Conservation (phyloP, 306 rosid species). For the Styphnolobium japonicum region DNA sequence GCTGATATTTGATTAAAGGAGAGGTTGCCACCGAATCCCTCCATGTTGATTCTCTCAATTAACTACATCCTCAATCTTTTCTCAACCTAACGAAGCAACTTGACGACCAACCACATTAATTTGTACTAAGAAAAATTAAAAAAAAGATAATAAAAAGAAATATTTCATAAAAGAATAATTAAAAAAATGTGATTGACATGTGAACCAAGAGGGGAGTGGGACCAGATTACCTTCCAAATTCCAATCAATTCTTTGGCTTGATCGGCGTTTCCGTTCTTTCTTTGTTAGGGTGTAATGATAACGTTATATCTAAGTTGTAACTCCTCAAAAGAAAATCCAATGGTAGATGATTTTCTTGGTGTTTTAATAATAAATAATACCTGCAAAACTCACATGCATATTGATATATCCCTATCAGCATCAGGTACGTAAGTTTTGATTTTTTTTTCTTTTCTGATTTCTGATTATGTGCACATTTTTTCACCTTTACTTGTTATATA, state of each 20-base stretch:
- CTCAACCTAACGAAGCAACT: slow-evolving; percentile 22
- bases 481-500: background rate
- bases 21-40: slow-evolving; percentile 23
- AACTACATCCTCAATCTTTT: slow-evolving; percentile 27
- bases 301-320: background rate
- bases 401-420: slow-evolving; percentile 29
- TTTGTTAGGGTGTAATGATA: background rate
- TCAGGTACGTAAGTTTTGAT: background rate
- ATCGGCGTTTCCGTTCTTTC: background rate
- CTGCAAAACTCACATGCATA: slow-evolving; percentile 46
- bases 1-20: slow-evolving; percentile 2
- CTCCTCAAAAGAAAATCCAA: background rate
- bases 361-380: background rate
- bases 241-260: background rate
- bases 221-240: slow-evolving; percentile 19
- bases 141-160: background rate
- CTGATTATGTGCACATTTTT: background rate
- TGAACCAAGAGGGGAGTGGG: slow-evolving; percentile 31
- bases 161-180: background rate
- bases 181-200: slow-evolving; percentile 15
- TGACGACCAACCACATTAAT: background rate
- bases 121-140: background rate
- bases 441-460: background rate
- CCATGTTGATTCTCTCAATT: slow-evolving; percentile 12
- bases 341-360: slow-evolving; percentile 19